Evolutionary conservation across 257 asterid species (phyloP).

Genomic region (Solanum arcanum): DNA sequence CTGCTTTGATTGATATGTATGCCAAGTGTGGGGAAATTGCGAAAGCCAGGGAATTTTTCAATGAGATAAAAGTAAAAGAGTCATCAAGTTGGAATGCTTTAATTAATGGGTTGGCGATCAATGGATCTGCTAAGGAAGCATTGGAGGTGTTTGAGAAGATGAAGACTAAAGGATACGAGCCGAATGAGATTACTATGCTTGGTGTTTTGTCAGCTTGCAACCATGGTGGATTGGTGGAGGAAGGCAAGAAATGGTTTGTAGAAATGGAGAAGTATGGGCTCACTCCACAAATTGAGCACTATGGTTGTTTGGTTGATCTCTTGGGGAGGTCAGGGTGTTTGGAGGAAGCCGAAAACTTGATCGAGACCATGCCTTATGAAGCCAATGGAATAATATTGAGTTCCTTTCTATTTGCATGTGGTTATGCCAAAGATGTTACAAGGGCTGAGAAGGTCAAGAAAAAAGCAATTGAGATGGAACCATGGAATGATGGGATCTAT

Average conservation of each 20-base stretch:
- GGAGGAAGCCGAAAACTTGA: slow-evolving; percentile 76
- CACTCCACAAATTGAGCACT: slow-evolving; percentile 59
- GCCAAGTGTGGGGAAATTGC: slow-evolving; percentile 75
- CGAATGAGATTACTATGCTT: slow-evolving; percentile 69
- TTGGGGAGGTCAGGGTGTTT: slow-evolving; percentile 77
- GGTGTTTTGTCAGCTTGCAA: slow-evolving; percentile 85
- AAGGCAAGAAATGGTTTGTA: slow-evolving; percentile 68
- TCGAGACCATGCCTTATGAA: slow-evolving; percentile 77
- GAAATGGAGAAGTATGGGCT: slow-evolving; percentile 46
- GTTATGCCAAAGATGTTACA: slow-evolving; percentile 58
- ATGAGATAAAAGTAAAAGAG: slow-evolving; percentile 28
- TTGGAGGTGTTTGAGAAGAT: slow-evolving; percentile 47
- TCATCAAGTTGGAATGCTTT: slow-evolving; percentile 83
- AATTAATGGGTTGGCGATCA: slow-evolving; percentile 82
- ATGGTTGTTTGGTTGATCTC: slow-evolving; percentile 79
- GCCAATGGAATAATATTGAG: slow-evolving; percentile 79
- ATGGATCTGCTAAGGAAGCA: slow-evolving; percentile 75
- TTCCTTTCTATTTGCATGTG: slow-evolving; percentile 77
- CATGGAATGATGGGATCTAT: slow-evolving; percentile 70
- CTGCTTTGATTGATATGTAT: slow-evolving; percentile 86
- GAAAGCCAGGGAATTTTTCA: slow-evolving; percentile 51
- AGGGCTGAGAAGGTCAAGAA: slow-evolving; percentile 68
- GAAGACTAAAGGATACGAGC: slow-evolving; percentile 39
- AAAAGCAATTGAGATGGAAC: slow-evolving; percentile 63
- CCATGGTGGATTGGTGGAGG: slow-evolving; percentile 88